phyloP scores from a whole-genome alignment of 1,139 yeast genomes.

The Saccharomyces pastorianus region DNA sequence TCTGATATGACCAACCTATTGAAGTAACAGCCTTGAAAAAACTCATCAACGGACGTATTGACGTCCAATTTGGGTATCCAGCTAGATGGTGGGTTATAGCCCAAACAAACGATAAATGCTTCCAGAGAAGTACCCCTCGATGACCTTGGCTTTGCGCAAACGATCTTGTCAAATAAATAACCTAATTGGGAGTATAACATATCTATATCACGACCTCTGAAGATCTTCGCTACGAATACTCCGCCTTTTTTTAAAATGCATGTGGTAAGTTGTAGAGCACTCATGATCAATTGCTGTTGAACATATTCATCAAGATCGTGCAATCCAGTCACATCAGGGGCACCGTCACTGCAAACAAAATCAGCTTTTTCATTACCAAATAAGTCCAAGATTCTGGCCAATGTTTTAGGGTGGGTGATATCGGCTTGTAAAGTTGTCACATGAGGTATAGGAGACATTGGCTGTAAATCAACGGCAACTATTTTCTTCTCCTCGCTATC shows the following conservation, averaged over 20 bases:
- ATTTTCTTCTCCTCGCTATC: constrained; percentile 49
- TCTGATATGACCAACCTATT: constrained; percentile 42
- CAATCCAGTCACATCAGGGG: constrained; percentile 95
- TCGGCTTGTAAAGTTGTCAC: constrained; percentile 91
- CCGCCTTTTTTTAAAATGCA: constrained; percentile 86
- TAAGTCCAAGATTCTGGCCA: constrained; percentile 60
- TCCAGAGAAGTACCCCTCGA: constrained; percentile 91
- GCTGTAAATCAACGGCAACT: constrained; percentile 92
- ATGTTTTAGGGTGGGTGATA: constrained; percentile 88
- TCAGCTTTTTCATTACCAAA: constrained; percentile 93
- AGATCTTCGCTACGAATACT: constrained; percentile 88
- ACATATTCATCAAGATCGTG: constrained; percentile 95
- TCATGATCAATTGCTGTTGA: constrained; percentile 84
- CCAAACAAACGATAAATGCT: constrained; percentile 86
- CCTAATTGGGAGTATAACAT: constrained; percentile 83
- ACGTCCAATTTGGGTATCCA: constrained; percentile 66
- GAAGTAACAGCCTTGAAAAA: constrained; percentile 57
- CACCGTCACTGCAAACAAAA: constrained; percentile 94
- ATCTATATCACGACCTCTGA: constrained; percentile 92
- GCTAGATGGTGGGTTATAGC: constrained; percentile 69
- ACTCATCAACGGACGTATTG: constrained; percentile 67
- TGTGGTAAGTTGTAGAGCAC: constrained; percentile 86
- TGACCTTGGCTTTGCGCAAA: constrained; percentile 93
- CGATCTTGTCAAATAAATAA: constrained; percentile 69
- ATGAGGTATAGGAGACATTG: constrained; percentile 89